These are phyloP conservation scores for Plasmodium relictum DNA, from an alignment of 169 alveolate genomes.

Conservation along the genomic window DNA sequence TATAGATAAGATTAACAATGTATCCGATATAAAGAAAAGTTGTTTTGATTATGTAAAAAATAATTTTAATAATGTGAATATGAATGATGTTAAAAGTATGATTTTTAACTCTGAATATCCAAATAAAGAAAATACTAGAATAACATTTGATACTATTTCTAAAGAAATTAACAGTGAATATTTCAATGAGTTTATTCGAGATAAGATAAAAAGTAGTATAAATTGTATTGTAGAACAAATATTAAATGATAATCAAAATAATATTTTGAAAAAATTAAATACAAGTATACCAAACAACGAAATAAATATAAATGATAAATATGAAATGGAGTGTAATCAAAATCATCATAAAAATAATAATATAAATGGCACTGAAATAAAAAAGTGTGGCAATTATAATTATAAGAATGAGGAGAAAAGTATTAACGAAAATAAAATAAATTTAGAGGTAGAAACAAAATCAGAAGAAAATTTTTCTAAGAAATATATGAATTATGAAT, in stretches of 20 bases:
- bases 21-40: constrained; percentile 4
- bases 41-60: constrained; percentile 41
- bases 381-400: too few species aligned
- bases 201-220: constrained; percentile 45
- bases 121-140: neutral
- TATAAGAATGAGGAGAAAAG: too few species aligned
- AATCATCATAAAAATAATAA: too few species aligned
- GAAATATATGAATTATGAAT: too few species aligned
- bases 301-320: neutral
- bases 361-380: too few species aligned
- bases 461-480: too few species aligned
- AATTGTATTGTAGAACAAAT: constrained; percentile 41
- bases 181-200: constrained; percentile 20
- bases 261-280: neutral
- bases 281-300: too few species aligned
- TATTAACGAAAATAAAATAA: too few species aligned
- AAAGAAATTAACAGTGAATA: constrained; percentile 11
- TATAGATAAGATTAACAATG: neutral
- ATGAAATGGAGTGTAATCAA: neutral
- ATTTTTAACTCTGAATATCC: neutral
- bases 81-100: constrained; percentile 28
- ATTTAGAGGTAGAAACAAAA: too few species aligned
- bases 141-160: neutral
- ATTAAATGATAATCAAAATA: constrained; percentile 6
- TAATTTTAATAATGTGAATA: constrained; percentile 33